Evolutionary conservation across 2,329 filamentous ascomycete genomes (phyloP), one percentile per base, ranked within the genome.

Genomic region (Ceratocystis alfenasii): DNA sequence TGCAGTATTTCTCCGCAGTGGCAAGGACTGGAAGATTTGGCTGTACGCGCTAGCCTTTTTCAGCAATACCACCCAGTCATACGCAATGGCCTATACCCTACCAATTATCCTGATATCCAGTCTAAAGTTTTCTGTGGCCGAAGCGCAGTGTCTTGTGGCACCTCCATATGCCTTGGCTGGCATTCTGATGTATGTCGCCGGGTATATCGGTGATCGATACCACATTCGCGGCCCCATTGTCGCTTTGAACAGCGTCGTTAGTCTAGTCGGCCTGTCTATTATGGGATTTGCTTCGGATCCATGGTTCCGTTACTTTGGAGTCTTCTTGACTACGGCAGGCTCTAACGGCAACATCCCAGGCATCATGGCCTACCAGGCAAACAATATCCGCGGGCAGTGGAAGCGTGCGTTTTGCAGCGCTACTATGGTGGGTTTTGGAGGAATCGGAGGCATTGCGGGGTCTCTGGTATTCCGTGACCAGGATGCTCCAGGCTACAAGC

Each of bases 321-420:
- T 90, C 66, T 92, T 92, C 76, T 76, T 92, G 61, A 81, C 84
- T n/a, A 87, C 87, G 0, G 87, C 87, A 0, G 89, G 88, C 6
- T 85, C 86, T 69, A 91, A 91, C 74, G 82, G 86, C 69, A 94
- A 94, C 73, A 79, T 93, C 3, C 90, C 90, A 0, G 80, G 84
- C 1, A 79, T 84, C 59, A 84, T 95, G 78, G 82, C 88, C 0
- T 94, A 90, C 76, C 89, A 93, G 76, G 88, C 89, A 53, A 94
- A 93, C 76, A 95, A 95, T 75, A 87, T 95, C 72, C 85, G 88
- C 64, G 90, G 89, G 0, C 89, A 94, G 76, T 95, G 89, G 89
- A 95, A 93, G 77, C 84, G 90, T 61, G 89, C 89, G 0, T 86
- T 94, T 70, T 87, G 84, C 73, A 88, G 84, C 67, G 88, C 89